Evolutionary conservation across 345 rosid species (phyloP).

Genomic region (Rhizophora apiculata): DNA sequence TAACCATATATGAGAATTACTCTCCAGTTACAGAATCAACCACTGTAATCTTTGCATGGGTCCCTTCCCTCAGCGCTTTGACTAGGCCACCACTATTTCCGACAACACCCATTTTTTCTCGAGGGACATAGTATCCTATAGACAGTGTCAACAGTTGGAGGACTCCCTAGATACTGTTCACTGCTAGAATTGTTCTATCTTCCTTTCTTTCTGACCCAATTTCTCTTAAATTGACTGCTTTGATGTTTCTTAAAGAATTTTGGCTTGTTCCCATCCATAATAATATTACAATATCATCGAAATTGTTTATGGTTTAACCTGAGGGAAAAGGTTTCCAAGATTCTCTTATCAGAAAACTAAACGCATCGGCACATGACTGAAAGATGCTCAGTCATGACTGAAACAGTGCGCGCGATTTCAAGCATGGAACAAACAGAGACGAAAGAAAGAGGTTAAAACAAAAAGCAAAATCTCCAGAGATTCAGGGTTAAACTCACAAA

Average conservation of each 20-base stretch:
- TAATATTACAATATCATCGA: not conserved
- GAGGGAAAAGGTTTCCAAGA: not conserved
- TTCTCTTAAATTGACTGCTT: constrained; percentile 39
- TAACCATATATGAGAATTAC: constrained; percentile 50
- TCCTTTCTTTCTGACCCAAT: constrained; percentile 34
- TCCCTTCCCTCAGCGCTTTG: constrained; percentile 48
- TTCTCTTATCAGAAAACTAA: constrained; percentile 3
- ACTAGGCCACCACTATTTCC: constrained; percentile 56
- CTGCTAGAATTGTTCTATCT: constrained; percentile 30
- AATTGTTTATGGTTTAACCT: not conserved
- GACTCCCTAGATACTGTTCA: constrained; percentile 30
- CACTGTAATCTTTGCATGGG: constrained; percentile 50
- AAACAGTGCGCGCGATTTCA: no score
- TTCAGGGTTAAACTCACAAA: no score
- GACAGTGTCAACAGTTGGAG: constrained; percentile 39
- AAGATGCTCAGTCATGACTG: not conserved
- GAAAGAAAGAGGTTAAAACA: no score
- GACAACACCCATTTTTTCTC: constrained; percentile 50
- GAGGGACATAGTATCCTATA: constrained; percentile 56
- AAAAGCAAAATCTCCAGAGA: no score
- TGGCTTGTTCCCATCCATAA: constrained; percentile 47
- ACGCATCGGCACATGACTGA: not conserved
- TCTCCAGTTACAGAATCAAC: constrained; percentile 54
- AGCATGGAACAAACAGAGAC: no score
- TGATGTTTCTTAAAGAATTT: constrained; percentile 38